Evolutionary conservation across 495 filamentous ascomycete genomes (phyloP), one percentile per base, ranked within the genome.

Genomic region (Parathielavia appendiculata): DNA sequence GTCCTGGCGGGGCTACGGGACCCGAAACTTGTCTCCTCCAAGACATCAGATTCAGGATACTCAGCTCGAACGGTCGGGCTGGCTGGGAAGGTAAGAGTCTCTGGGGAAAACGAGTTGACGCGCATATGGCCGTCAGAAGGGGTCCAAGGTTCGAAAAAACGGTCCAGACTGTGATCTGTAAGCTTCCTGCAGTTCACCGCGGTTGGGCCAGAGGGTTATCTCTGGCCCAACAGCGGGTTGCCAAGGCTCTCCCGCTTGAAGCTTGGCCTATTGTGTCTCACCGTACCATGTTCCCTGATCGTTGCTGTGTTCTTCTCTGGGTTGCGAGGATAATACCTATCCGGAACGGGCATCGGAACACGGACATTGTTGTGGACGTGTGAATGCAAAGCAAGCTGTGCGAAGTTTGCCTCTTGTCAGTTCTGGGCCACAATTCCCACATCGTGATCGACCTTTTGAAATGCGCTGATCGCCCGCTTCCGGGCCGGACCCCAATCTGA

Each of bases 251-350:
- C 22, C 46, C 43, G 63, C 48, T 50, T 61, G 59, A 67, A 69
- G 65, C 65, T 69, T 69, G 63, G 60, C 67, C 65, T 69, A 60
- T 56, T 22, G 65, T 68, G 64, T 66, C 32, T 61, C 54, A 53
- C 56, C 58, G 49, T 39, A 32, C 26, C 12, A 34, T 5, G 26
- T 48, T 46, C 26, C 45, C 26, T 49, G 14, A 12, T 17, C 43
- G 8, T 6, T n/a, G 51, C 13, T 26, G 26, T 30, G 26, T 30
- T 6, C 26, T 6, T 30, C 6, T 30, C 3, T 30, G 6, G 2
- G 26, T 30, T 30, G 26, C 26, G 2, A 30, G 26, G 26, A 30
- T 30, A 30, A 30, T 6, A 30, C 6, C 3, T 30, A n/a, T 32
- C n/a, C 4, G 12, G 32, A 22, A 54, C 43, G 19, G 9, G 30